Percentiles rank a stretch among this genome's conserved stretches.
phyloP scores from a whole-genome alignment of 768 basidiomycete genomes.

The Lentinula aciculospora region DNA sequence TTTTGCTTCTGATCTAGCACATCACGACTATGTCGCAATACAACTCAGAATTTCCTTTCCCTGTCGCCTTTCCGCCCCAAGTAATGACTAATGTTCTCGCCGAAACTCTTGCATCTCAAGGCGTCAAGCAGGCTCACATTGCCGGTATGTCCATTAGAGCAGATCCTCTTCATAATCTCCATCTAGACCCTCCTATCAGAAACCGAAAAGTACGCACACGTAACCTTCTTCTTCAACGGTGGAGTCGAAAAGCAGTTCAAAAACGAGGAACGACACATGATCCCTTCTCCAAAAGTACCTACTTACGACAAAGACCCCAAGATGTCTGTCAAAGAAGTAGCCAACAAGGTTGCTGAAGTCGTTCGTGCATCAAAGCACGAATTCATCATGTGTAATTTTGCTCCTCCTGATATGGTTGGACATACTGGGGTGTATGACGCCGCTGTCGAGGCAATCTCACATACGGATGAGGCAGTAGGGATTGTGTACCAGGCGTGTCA shows the following conservation, averaged over 20 bases:
- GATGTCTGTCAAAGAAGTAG: constrained; percentile 87
- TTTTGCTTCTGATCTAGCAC: constrained; percentile 34
- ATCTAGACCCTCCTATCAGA: constrained; percentile 38
- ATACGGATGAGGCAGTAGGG: constrained; percentile 88
- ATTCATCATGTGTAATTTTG: constrained; percentile 98
- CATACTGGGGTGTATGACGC: constrained; percentile 92
- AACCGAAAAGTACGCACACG: constrained; percentile 97
- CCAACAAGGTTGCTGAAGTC: constrained; percentile 88
- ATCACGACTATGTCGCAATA: constrained; percentile 95
- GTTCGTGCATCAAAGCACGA: constrained; percentile 66
- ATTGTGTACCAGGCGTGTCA: constrained; percentile 83
- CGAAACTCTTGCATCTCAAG: constrained; percentile 81
- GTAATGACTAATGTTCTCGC: constrained; percentile 92
- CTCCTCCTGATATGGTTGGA: constrained; percentile 96
- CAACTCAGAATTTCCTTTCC: constrained; percentile 87
- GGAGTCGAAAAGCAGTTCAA: constrained; percentile 91
- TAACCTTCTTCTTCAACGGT: constrained; percentile 98
- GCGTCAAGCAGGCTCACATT: constrained; percentile 81
- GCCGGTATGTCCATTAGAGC: constrained; percentile 47
- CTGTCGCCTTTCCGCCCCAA: constrained; percentile 90
- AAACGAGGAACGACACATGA: constrained; percentile 79
- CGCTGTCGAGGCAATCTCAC: constrained; percentile 79
- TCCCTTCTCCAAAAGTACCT: constrained; percentile 88
- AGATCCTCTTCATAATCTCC: background rate
- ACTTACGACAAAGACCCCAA: constrained; percentile 90